Conservation (phyloP, 805 yeast species). For the Candida wancherniae region DNA sequence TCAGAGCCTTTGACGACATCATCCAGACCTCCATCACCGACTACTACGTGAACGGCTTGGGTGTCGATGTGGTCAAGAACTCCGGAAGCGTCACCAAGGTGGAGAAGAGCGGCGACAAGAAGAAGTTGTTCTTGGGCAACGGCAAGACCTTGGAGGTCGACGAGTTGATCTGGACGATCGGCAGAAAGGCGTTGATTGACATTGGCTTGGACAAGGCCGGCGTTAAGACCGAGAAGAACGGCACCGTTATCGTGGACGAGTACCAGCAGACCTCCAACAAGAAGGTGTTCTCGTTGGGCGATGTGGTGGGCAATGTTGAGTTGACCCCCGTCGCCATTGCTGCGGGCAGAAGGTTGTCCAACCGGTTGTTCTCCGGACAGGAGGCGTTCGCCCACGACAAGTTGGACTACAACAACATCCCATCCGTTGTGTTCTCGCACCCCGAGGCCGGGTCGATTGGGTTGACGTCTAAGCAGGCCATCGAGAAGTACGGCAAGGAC, state of each 20-base stretch:
- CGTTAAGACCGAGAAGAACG: slow-evolving; percentile 54
- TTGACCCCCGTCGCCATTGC: slow-evolving; percentile 98
- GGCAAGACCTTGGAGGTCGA: slow-evolving; percentile 55
- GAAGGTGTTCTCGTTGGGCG: slow-evolving; percentile 83
- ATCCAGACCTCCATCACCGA: slow-evolving; percentile 79
- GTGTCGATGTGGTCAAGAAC: slow-evolving; percentile 73
- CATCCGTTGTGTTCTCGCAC: slow-evolving; percentile 96
- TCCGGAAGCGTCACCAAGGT: slow-evolving; percentile 41
- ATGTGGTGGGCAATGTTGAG: slow-evolving; percentile 88
- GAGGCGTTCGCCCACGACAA: slow-evolving; percentile 63
- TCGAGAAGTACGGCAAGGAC: slow-evolving; percentile 70
- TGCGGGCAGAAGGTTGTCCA: slow-evolving; percentile 90
- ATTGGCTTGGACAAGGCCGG: slow-evolving; percentile 76
- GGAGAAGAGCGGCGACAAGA: slow-evolving; percentile 32
- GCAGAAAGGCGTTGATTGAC: slow-evolving; percentile 73
- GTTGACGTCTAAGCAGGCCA: slow-evolving; percentile 72
- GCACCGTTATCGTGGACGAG: slow-evolving; percentile 76
- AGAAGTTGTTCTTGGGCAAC: slow-evolving; percentile 35
- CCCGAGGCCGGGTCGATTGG: slow-evolving; percentile 98
- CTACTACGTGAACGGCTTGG: slow-evolving; percentile 67
- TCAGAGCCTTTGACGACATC: slow-evolving; percentile 80
- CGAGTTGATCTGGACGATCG: slow-evolving; percentile 87
- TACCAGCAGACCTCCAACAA: slow-evolving; percentile 75
- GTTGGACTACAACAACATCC: slow-evolving; percentile 81
- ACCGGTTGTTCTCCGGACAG: slow-evolving; percentile 82